Evolutionary conservation across 768 basidiomycete species (phyloP), one percentile per base, ranked within the genome.

Genomic region (Lactifluus subvellereus): DNA sequence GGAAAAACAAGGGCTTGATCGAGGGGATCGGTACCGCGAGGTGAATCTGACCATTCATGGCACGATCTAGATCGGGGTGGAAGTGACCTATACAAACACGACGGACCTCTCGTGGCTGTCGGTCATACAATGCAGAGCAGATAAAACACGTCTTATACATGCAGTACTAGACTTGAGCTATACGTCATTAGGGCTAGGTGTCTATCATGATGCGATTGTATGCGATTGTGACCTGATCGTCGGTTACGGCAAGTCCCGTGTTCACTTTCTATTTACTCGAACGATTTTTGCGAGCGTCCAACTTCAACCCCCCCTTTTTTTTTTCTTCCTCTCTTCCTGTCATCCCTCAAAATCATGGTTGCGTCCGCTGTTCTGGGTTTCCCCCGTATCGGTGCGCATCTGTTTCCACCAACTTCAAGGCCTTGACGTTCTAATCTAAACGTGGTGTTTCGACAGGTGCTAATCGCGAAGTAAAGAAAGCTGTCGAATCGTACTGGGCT

Each of bases 401-500:
- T 59, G 11, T 38, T 53, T 54, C 47, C 16, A 42, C 51, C 14
- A 40, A 53, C 32, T 8, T 32, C 10, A 38, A 51, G 48, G 47
- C 6, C 6, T 54, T 16, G 10, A 9, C 9, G 10, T 6, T 61
- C 55, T 55, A 22, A 55, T 58, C 33, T 55, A 30, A 38, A 40
- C 32, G 38, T 55, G 43, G 54, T 43, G 30, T 53, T 60, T 57
- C 7, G 53, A 27, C 68, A 94, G 93, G 93, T 79, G 88, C 87
- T 62, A 88, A 94, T 79, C 91, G 91, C 78, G 93, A 96, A 79
- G 84, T 95, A 66, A 97, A 97, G 80, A 96, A 98, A 81, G 94
- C 94, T 68, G 91, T 97, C 72, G 96, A 98, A 78, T 89, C 93
- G 60, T 98, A 98, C 82, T 99, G 97, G 97, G 92, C 83, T 37